Percentiles rank a stretch among this genome's conserved stretches.
These are phyloP conservation scores for Gaultheria prostrata DNA, from an alignment of 148 eudicot genomes.

Conservation along the genomic window DNA sequence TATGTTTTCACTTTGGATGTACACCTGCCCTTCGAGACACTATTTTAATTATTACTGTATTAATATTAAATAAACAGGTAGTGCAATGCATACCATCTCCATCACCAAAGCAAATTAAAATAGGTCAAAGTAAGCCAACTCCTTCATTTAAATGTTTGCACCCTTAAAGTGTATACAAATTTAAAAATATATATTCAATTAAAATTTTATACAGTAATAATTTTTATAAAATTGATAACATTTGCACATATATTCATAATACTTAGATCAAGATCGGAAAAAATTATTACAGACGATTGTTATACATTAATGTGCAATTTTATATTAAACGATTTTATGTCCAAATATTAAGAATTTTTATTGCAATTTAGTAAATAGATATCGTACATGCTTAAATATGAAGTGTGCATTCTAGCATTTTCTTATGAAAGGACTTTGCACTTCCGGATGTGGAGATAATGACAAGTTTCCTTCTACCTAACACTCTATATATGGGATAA, in stretches of 20 bases:
- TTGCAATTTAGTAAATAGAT: neutral
- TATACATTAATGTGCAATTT: neutral
- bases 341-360: neutral
- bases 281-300: neutral
- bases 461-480: neutral
- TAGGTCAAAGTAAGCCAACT: neutral
- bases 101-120: neutral
- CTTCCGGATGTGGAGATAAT: neutral
- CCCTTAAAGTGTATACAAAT: neutral
- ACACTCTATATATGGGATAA: neutral
- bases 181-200: too few species aligned
- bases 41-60: too few species aligned
- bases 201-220: too few species aligned
- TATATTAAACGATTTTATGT: neutral
- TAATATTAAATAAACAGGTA: neutral
- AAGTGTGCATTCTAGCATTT: neutral
- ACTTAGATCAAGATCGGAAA: neutral
- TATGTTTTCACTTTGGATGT: neutral
- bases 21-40: neutral
- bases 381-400: neutral
- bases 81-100: neutral
- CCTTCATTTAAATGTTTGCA: neutral
- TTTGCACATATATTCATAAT: neutral
- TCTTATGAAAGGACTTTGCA: neutral
- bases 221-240: neutral